Percentiles rank a stretch among this genome's conserved stretches.
Evolutionary conservation across 139 green algal genomes (phyloP).

Genomic region (Chlorella sp.): DNA sequence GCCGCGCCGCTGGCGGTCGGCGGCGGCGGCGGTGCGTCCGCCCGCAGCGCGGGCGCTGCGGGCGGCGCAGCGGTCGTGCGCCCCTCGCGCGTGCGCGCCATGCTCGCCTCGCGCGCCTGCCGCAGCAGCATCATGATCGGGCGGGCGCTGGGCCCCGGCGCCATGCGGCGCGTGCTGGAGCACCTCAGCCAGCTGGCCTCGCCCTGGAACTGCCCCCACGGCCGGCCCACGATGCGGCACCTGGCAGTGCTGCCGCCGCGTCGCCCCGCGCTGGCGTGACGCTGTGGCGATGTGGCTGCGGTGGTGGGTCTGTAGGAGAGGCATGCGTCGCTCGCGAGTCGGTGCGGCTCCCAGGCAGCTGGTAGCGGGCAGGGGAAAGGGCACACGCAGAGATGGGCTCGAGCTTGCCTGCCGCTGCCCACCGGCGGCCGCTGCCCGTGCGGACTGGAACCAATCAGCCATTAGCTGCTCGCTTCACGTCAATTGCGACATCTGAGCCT

Average conservation of each 20-base stretch:
- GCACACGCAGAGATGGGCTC: no score
- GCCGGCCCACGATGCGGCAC: constrained; percentile 96
- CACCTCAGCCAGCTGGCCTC: constrained; percentile 74
- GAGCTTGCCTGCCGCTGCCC: no score
- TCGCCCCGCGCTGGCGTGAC: constrained; percentile 1
- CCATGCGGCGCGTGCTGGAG: constrained; percentile 75
- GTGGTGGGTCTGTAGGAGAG: no score
- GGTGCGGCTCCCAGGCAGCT: no score
- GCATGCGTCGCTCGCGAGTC: no score
- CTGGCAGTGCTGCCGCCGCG: constrained; percentile 64
- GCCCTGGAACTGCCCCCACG: constrained; percentile 98
- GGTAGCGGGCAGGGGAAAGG: no score
- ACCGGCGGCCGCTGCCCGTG: no score
- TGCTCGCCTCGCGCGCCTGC: constrained; percentile 94
- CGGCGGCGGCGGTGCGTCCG: neutral
- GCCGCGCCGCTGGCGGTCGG: constrained; percentile 12
- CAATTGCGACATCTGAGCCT: no score
- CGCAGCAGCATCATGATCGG: constrained; percentile 97
- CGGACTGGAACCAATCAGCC: no score
- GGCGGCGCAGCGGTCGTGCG: constrained; percentile 1
- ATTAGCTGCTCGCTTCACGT: no score
- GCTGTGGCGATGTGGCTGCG: no score
- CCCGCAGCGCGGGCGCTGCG: neutral
- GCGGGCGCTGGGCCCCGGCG: constrained; percentile 53
- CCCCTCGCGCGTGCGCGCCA: constrained; percentile 70